A percentile compares a stretch with the other conserved stretches of the same genome.
phyloP scores from a whole-genome alignment of 805 yeast species.

The Jamesozyma gamospora region DNA sequence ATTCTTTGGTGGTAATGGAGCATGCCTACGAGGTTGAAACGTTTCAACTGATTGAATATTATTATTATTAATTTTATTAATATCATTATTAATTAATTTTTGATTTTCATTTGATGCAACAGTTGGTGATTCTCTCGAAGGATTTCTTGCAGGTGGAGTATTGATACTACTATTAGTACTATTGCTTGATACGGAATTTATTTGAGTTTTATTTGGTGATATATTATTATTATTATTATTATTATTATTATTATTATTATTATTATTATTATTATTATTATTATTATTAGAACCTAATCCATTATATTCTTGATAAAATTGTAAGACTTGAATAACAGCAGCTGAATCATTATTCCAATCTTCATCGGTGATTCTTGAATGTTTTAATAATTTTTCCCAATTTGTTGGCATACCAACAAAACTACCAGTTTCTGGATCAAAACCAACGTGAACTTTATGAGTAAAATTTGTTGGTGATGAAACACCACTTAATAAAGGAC shows the following conservation, averaged over 20 bases:
- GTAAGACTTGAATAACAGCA: slow-evolving; percentile 86
- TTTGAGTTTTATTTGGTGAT: background rate
- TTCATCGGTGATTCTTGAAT: slow-evolving; percentile 81
- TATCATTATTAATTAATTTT: slow-evolving; percentile 5
- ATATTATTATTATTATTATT: slow-evolving; percentile 1
- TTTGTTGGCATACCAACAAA: slow-evolving; percentile 90
- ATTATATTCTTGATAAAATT: slow-evolving; percentile 51
- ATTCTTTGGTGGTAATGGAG: slow-evolving; percentile 22
- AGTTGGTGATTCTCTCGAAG: background rate
- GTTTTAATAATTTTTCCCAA: slow-evolving; percentile 79
- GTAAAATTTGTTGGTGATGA: slow-evolving; percentile 92
- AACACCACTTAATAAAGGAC: slow-evolving; percentile 56
- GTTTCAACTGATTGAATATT: slow-evolving; percentile 3
- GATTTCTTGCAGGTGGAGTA: background rate
- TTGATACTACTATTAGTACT: background rate
- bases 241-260: background rate
- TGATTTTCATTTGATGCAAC: background rate
- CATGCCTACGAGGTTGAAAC: slow-evolving; percentile 13
- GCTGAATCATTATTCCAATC: slow-evolving; percentile 92
- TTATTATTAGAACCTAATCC: slow-evolving; percentile 13
- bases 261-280: slow-evolving; percentile 1
- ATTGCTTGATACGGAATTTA: background rate
- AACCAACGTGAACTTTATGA: slow-evolving; percentile 84
- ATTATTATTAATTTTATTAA: slow-evolving; percentile 5
- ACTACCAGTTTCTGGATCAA: slow-evolving; percentile 74